A percentile compares a stretch with the other conserved stretches of the same genome.
Conservation (phyloP, 306 rosid genomes). For the Purshia tridentata region DNA sequence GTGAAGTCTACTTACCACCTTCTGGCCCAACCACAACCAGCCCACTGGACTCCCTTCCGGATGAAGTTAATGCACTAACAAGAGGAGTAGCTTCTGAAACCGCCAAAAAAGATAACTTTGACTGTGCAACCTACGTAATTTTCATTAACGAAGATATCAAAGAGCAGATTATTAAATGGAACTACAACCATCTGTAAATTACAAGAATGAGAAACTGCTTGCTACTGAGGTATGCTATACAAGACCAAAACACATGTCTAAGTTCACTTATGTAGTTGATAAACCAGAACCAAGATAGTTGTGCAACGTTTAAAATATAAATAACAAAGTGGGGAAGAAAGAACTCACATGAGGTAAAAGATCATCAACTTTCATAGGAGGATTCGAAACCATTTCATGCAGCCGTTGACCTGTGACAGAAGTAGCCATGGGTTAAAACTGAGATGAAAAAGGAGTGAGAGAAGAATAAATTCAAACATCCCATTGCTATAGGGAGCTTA, state of each 20-base stretch:
- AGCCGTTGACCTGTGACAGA: constrained; percentile 70
- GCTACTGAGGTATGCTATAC: not conserved
- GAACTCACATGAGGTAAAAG: constrained; percentile 65
- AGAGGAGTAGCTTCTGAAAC: constrained; percentile 75
- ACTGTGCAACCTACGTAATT: constrained; percentile 48
- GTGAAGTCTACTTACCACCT: constrained; percentile 62
- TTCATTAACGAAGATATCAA: no score
- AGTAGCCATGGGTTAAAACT: constrained; percentile 12
- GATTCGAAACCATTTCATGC: constrained; percentile 76
- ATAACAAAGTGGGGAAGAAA: constrained; percentile 15
- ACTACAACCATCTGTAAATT: no score
- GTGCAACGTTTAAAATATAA: not conserved
- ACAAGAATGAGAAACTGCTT: not conserved
- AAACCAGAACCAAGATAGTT: constrained; percentile 11
- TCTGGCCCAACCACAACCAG: constrained; percentile 85
- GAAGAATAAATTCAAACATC: no score
- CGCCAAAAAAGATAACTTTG: constrained; percentile 73
- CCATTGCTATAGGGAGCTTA: not conserved
- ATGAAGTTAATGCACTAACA: constrained; percentile 50
- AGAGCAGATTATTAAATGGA: no score
- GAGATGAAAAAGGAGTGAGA: not conserved
- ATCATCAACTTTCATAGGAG: constrained; percentile 48
- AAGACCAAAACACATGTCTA: not conserved
- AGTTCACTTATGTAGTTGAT: not conserved
- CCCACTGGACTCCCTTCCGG: constrained; percentile 51